phyloP scores from a whole-genome alignment of 768 basidiomycete genomes.

The Lentinula aciculospora region DNA sequence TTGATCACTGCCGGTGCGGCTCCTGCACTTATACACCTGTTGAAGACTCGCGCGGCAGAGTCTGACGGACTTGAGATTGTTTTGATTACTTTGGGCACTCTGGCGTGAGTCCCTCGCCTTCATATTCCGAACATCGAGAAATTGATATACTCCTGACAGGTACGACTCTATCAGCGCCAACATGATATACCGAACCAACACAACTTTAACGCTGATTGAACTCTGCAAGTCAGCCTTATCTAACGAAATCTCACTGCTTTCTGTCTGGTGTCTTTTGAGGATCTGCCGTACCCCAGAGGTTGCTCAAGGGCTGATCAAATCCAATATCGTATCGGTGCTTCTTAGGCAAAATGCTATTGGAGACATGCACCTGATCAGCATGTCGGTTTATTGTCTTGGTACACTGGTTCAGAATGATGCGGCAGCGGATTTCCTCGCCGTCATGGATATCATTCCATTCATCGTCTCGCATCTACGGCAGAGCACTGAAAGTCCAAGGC shows the following conservation, averaged over 20 bases:
- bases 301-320: slow-evolving; percentile 19
- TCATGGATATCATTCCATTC: slow-evolving; percentile 10
- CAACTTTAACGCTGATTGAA: slow-evolving; percentile 16
- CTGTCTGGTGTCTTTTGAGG: slow-evolving; percentile 19
- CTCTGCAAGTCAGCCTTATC: slow-evolving; percentile 16
- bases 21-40: slow-evolving; percentile 16
- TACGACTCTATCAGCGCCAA: slow-evolving; percentile 21
- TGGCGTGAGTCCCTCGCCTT: slow-evolving; percentile 14
- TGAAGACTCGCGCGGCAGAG: slow-evolving; percentile 20
- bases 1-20: slow-evolving; percentile 20
- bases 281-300: slow-evolving; percentile 18
- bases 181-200: slow-evolving; percentile 20
- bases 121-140: neutral
- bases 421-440: slow-evolving; percentile 17
- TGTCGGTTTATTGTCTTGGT: slow-evolving; percentile 20
- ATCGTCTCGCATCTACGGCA: slow-evolving; percentile 16
- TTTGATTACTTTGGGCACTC: slow-evolving; percentile 16
- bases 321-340: slow-evolving; percentile 12
- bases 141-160: neutral
- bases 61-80: slow-evolving; percentile 17
- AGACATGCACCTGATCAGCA: slow-evolving; percentile 12
- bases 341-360: slow-evolving; percentile 14
- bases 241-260: slow-evolving; percentile 15
- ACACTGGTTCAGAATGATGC: slow-evolving; percentile 15
- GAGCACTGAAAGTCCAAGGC: slow-evolving; percentile 7